phyloP scores from a whole-genome alignment of 768 basidiomycete species.

The Lentinus tigrinus region DNA sequence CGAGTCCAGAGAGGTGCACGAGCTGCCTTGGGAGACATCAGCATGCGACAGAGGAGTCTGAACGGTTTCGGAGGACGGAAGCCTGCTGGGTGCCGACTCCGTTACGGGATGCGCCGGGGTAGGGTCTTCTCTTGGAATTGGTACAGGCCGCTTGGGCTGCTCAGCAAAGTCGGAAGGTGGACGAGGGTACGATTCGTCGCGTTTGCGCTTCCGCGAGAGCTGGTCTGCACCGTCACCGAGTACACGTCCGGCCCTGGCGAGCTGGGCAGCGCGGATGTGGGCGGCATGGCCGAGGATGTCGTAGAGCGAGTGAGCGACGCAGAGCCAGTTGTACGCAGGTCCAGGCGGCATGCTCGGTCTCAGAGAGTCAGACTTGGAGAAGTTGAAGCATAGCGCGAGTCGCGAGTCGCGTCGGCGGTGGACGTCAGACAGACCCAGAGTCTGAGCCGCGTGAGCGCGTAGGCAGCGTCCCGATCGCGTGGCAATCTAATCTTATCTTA shows the following conservation, averaged over 20 bases:
- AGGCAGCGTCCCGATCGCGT: too few species aligned
- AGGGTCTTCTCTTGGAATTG: too few species aligned
- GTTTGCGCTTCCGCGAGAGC: constrained; percentile 3
- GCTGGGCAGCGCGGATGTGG: constrained; percentile 47
- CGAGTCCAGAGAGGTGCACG: background rate
- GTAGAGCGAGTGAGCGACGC: constrained; percentile 57
- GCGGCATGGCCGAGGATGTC: constrained; percentile 67
- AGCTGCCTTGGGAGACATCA: background rate
- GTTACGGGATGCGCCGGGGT: too few species aligned
- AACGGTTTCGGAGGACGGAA: background rate
- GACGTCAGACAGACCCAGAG: too few species aligned
- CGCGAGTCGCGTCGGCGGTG: too few species aligned
- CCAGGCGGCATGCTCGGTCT: constrained; percentile 57
- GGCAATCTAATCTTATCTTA: too few species aligned
- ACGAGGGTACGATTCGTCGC: background rate
- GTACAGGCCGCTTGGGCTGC: background rate
- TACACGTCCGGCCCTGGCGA: constrained; percentile 2
- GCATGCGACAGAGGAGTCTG: too few species aligned
- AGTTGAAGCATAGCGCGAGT: too few species aligned
- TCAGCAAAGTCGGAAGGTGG: background rate
- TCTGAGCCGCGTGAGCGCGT: too few species aligned
- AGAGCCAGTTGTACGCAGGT: constrained; percentile 69
- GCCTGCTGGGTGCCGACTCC: background rate
- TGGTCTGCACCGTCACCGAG: constrained; percentile 25
- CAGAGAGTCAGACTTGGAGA: too few species aligned